A percentile compares a stretch with the other conserved stretches of the same genome.
phyloP scores from a whole-genome alignment of 306 rosid genomes.

The Malus orientalis region DNA sequence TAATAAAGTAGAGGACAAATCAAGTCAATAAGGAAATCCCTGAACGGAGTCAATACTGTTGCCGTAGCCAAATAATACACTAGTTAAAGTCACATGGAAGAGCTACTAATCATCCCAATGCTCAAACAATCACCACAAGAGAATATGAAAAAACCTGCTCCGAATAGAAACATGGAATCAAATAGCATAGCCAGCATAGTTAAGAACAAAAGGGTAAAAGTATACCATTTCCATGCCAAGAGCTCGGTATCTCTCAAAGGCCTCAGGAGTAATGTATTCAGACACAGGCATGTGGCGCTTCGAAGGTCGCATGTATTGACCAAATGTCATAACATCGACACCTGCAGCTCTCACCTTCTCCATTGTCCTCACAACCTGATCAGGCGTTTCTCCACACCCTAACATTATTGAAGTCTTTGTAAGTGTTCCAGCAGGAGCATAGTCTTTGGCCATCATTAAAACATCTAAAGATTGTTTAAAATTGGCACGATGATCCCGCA shows the following conservation, averaged over 20 bases:
- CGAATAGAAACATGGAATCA: neutral
- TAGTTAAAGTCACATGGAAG: neutral
- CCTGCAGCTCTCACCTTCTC: conserved; percentile 99
- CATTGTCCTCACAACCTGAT: conserved; percentile 91
- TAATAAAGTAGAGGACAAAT: neutral
- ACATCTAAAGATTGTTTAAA: conserved; percentile 88
- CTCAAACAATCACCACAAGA: neutral
- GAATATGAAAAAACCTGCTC: no score
- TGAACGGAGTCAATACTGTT: neutral
- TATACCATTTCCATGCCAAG: conserved; percentile 95
- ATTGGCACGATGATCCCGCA: conserved; percentile 89
- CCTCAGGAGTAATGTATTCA: conserved; percentile 92
- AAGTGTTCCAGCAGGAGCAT: conserved; percentile 82
- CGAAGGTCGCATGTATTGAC: conserved; percentile 98
- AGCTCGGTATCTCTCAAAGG: conserved; percentile 71
- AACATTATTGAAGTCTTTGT: conserved; percentile 96
- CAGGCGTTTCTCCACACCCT: conserved; percentile 97
- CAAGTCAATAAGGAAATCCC: neutral
- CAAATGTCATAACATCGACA: conserved; percentile 96
- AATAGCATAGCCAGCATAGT: neutral
- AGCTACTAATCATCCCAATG: neutral
- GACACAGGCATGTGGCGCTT: conserved; percentile 98
- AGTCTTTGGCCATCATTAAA: conserved; percentile 80
- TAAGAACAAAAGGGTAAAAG: conserved; percentile 2
- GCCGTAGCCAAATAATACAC: neutral